Base-by-base conservation (phyloP, 306 rosid species). In the Inga oerstediana region DNA sequence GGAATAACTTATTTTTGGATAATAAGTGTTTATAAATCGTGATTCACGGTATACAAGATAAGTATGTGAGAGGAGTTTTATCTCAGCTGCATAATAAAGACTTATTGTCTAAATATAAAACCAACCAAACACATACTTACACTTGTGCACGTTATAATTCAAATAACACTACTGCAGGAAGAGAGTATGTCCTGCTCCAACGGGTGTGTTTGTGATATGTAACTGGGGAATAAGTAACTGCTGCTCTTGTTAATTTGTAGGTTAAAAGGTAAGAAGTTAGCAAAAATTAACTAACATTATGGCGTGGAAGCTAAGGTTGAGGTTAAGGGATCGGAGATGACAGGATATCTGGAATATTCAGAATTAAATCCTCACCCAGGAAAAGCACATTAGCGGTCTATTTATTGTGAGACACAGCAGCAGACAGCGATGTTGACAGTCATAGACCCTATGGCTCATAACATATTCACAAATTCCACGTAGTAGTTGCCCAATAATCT, bases 391-490 rank as follows among this genome's bases (percentile, higher is more conserved):
- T 39, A 51, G 64, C 59, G 61, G 20, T 85, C 81, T 46, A 71
- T 81, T 79, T 85, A 83, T 48, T 52, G 56, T 75, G 69, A 87
- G 92, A 90, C 90, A 84, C 7, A 32, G 61, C 37, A 88, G 82
- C 39, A 88, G 89, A 93, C 98, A 93, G 16, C 82, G 98, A 94
- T 87, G 87, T 80, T 76, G 90, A 92, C 89, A 82, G 77, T 79
- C 72, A 54, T 81, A 79, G 84, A 88, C 89, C 82, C 78, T 64
- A 66, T 77, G 67, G 81, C 83, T 86, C 85, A 77, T 59, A 59
- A 22, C 68, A 62, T 62, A 12, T 81, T 34, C 74, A 72, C 87
- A 84, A 74, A 82, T 83, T 62, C 91, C 78, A 79, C 79, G 77
- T 75, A 59, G 39, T 16, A 61, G 43, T 39, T 39, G 83, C 86